Conservation (phyloP, 2,329 filamentous ascomycete genomes). For the Beauveria sp. region DNA sequence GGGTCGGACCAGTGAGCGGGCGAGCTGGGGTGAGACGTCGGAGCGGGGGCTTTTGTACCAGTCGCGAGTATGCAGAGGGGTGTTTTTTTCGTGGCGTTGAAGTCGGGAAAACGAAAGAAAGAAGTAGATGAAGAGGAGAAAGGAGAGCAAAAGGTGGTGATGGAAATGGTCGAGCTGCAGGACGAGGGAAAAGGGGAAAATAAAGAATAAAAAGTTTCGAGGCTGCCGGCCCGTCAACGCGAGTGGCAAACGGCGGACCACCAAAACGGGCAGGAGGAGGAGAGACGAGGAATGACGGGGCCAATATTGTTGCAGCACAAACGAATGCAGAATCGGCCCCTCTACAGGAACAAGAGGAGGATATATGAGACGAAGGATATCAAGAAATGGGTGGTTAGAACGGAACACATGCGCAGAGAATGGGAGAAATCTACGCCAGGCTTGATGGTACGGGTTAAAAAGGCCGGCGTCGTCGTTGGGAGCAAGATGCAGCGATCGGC, state of each 20-base stretch:
- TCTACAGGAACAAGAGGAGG: background rate
- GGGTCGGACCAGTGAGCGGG: background rate
- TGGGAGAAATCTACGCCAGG: background rate
- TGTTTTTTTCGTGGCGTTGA: background rate
- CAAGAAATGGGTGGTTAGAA: background rate
- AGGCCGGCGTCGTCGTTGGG: background rate
- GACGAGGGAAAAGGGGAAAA: background rate
- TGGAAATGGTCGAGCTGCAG: background rate
- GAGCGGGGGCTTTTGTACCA: background rate
- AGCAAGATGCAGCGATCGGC: background rate
- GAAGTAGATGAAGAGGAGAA: too few relatives aligned
- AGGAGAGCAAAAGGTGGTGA: background rate
- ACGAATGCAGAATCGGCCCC: background rate
- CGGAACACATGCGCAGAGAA: background rate
- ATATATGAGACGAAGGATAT: background rate
- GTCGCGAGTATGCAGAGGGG: too few relatives aligned
- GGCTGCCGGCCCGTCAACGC: background rate
- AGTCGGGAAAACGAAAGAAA: background rate
- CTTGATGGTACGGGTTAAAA: background rate
- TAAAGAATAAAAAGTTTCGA: background rate
- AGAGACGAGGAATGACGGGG: background rate
- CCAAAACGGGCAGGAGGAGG: background rate
- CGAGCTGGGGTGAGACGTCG: too few relatives aligned
- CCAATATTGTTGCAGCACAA: background rate
- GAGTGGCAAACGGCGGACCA: background rate